phyloP scores from a whole-genome alignment of 495 filamentous ascomycete species.

The Margaritispora aquatica region DNA sequence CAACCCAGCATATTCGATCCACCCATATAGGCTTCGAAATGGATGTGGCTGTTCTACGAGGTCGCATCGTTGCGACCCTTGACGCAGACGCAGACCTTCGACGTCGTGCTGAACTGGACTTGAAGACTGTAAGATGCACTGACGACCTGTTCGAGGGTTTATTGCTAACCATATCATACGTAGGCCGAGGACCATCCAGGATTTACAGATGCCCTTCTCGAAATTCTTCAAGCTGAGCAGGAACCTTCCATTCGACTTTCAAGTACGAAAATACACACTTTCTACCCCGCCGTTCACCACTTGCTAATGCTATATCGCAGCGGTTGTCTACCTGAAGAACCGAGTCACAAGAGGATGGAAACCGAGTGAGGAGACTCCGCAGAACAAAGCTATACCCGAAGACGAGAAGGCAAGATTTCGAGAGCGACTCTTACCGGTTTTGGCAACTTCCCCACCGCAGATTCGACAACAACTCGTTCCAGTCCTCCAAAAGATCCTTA shows the following conservation, averaged over 20 bases:
- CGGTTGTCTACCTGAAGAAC: slow-evolving; percentile 97
- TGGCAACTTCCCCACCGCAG: slow-evolving; percentile 70
- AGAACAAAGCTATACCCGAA: slow-evolving; percentile 68
- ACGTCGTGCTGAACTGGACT: slow-evolving; percentile 80
- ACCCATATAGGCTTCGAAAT: slow-evolving; percentile 40
- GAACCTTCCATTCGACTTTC: slow-evolving; percentile 78
- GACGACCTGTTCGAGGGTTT: slow-evolving; percentile 5
- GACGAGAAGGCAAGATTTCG: slow-evolving; percentile 84
- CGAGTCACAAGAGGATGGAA: slow-evolving; percentile 88
- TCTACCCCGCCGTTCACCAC: slow-evolving; percentile 7
- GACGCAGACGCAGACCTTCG: slow-evolving; percentile 78
- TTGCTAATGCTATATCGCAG: slow-evolving; percentile 40
- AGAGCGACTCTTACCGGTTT: slow-evolving; percentile 78
- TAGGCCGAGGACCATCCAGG: slow-evolving; percentile 88
- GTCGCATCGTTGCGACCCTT: slow-evolving; percentile 83
- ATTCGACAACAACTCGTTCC: slow-evolving; percentile 89
- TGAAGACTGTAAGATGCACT: slow-evolving; percentile 72
- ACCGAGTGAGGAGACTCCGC: slow-evolving; percentile 61
- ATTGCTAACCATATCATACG: slow-evolving; percentile 13
- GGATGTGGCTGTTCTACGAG: slow-evolving; percentile 82
- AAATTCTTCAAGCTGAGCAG: slow-evolving; percentile 84
- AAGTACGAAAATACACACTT: slow-evolving; percentile 50
- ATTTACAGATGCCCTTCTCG: slow-evolving; percentile 84
- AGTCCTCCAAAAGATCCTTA: slow-evolving; percentile 89
- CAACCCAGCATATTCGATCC: slow-evolving; percentile 10